Conservation (phyloP, 768 basidiomycete species). For the Psilocybe subaeruginosa region DNA sequence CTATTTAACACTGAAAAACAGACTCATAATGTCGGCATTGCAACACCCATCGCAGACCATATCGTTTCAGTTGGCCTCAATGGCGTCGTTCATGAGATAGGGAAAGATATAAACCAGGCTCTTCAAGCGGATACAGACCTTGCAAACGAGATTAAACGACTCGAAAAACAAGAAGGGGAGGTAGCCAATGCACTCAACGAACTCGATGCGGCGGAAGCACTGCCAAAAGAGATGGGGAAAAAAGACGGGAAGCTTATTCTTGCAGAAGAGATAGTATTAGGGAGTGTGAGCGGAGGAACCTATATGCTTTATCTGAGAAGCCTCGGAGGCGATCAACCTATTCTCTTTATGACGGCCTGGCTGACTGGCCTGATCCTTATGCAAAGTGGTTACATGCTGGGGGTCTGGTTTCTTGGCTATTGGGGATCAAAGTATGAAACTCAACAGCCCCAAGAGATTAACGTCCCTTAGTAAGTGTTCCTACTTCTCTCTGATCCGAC, state of each 20-base stretch:
- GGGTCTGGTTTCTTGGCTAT: slow-evolving; percentile 47
- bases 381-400: slow-evolving; percentile 29
- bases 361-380: slow-evolving; percentile 26
- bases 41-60: slow-evolving; percentile 56
- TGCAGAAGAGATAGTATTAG: slow-evolving; percentile 60
- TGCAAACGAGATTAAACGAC: slow-evolving; percentile 27
- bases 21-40: slow-evolving; percentile 56
- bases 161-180: slow-evolving; percentile 16
- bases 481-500: background rate
- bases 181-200: slow-evolving; percentile 11
- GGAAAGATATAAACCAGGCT: slow-evolving; percentile 49
- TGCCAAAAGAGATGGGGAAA: slow-evolving; percentile 20
- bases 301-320: slow-evolving; percentile 39
- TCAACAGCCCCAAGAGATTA: slow-evolving; percentile 32
- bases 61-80: slow-evolving; percentile 58
- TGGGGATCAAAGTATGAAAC: slow-evolving; percentile 48
- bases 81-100: slow-evolving; percentile 47
- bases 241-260: slow-evolving; percentile 43
- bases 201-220: slow-evolving; percentile 27
- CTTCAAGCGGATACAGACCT: slow-evolving; percentile 39
- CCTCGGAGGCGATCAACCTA: slow-evolving; percentile 36
- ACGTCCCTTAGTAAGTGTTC: slow-evolving; percentile 35
- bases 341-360: slow-evolving; percentile 36
- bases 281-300: slow-evolving; percentile 24
- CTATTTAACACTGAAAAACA: slow-evolving; percentile 11